Percentiles rank a stretch among this genome's conserved stretches.
These are phyloP conservation scores for Thielaviopsis ethacetica DNA, from an alignment of 2,329 filamentous ascomycete genomes.

Conservation along the genomic window DNA sequence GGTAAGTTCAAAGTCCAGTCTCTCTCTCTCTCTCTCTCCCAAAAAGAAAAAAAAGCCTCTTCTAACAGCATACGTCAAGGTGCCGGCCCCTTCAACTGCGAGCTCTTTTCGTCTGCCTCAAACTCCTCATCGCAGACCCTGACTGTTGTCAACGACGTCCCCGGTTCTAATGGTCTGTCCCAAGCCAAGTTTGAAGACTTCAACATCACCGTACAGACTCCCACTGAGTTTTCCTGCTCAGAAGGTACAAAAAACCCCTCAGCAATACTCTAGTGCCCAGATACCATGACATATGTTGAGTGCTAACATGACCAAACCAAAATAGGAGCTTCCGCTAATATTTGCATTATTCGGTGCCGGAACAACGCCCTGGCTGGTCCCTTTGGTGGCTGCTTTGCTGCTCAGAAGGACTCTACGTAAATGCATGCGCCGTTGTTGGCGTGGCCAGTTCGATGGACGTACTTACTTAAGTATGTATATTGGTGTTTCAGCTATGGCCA, in stretches of 20 bases:
- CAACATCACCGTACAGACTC: conserved; percentile 37
- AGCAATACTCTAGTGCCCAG: too few relatives aligned
- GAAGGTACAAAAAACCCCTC: conserved; percentile 23
- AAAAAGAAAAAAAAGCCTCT: conserved; percentile 26
- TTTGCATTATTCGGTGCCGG: conserved; percentile 43
- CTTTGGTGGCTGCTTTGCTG: conserved; percentile 40
- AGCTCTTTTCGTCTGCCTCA: conserved; percentile 29
- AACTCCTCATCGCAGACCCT: conserved; percentile 27
- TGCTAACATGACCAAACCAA: too few relatives aligned
- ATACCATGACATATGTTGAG: too few relatives aligned
- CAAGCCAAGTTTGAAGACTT: conserved; percentile 39
- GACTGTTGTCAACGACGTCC: conserved; percentile 41
- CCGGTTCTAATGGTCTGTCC: conserved; percentile 39
- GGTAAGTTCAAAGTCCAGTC: conserved; percentile 34
- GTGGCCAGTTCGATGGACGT: too few relatives aligned
- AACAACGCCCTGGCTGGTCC: conserved; percentile 41
- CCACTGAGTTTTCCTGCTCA: conserved; percentile 29
- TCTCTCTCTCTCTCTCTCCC: too few relatives aligned
- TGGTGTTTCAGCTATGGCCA: too few relatives aligned
- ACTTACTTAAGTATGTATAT: too few relatives aligned
- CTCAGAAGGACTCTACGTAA: conserved; percentile 32
- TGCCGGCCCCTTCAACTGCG: conserved; percentile 38
- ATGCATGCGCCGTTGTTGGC: too few relatives aligned
- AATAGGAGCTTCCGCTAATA: conserved; percentile 35
- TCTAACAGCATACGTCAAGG: conserved; percentile 17